Evolutionary conservation across 352 stramenopile species (phyloP), one percentile per base, ranked within the genome.

Genomic region (Globisporangium takayamanum): DNA sequence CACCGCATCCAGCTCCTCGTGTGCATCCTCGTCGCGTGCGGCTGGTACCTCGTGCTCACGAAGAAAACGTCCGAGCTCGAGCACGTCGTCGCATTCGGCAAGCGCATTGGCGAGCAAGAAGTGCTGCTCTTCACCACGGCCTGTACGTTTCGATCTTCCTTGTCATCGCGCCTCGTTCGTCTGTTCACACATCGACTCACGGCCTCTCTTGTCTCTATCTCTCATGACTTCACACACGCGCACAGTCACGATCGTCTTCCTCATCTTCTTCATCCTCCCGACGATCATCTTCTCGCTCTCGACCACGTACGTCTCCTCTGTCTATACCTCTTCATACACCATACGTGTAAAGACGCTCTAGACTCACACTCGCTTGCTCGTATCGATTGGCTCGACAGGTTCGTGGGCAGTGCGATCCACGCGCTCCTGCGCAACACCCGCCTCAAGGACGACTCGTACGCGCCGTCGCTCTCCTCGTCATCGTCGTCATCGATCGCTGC

Each of bases 201-300:
- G 49, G 45, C 20, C 20, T 15, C 45, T 14, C 12, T 22, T 22
- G 22, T 14, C 26, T 45, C 42, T 55, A 30, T 62, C 18, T 61
- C 36, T n/a, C 25, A 5, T 25, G 59, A 36, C 52, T 44, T 12
- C 48, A 11, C 33, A 39, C 8, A 12, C 33, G 10, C 62, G 39
- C 54, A 30, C 60, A 87, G 79, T 77, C 18, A 87, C 79, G 12
- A 71, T 84, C 57, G 72, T 89, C 45, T 89, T 89, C 57, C 64
- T 89, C 37, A 68, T 89, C 25, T 86, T 87, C 68, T 87, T 87
- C 65, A 82, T 89, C 44, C 63, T 89, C 22, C 79, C 79, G 22
- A 83, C 70, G 10, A 81, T 89, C 53, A 60, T 89, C 54, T 87
- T 89, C 55, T 78, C 76, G 49, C 60, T 89, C 10, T 87, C 79